A percentile compares a stretch with the other conserved stretches of the same genome.
Evolutionary conservation across 805 yeast species (phyloP).

Genomic region (Metschnikowia similis): DNA sequence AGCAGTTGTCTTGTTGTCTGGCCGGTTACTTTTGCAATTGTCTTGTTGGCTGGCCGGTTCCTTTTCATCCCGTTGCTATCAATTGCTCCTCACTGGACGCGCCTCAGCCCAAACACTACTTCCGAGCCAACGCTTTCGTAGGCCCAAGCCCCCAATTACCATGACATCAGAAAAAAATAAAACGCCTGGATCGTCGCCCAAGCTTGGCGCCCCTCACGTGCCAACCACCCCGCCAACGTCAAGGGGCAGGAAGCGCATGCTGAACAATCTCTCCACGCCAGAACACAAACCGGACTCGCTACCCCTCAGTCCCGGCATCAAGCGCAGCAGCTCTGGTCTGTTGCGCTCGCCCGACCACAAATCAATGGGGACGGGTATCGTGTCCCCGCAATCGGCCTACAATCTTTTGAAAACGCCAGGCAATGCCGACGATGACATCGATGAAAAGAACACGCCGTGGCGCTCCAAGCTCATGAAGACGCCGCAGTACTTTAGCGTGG

Average conservation of each 20-base stretch:
- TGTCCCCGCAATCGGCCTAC: conserved; percentile 25
- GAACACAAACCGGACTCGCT: conserved; percentile 27
- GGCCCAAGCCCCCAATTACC: not conserved
- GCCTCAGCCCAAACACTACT: too few species aligned
- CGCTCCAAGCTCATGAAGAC: conserved; percentile 30
- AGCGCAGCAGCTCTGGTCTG: conserved; percentile 29
- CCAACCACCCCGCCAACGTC: conserved; percentile 30
- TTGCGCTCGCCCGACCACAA: conserved; percentile 34
- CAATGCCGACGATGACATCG: conserved; percentile 28
- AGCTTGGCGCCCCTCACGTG: conserved; percentile 18
- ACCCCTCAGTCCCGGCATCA: conserved; percentile 39
- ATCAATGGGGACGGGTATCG: conserved; percentile 20
- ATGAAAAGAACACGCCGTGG: conserved; percentile 21
- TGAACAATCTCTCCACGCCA: conserved; percentile 34
- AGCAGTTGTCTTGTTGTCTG: too few species aligned
- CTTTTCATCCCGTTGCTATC: too few species aligned
- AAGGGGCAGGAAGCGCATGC: conserved; percentile 20
- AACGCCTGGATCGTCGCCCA: conserved; percentile 36
- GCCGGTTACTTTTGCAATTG: too few species aligned
- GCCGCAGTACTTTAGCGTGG: conserved; percentile 39
- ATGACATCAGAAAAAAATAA: conserved; percentile 4
- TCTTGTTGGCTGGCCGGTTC: too few species aligned
- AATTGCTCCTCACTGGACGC: too few species aligned
- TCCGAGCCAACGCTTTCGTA: too few species aligned
- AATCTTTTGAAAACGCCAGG: conserved; percentile 32